Base-by-base conservation (phyloP, 2,329 filamentous ascomycete genomes). In the Trichoderma lentiforme region DNA sequence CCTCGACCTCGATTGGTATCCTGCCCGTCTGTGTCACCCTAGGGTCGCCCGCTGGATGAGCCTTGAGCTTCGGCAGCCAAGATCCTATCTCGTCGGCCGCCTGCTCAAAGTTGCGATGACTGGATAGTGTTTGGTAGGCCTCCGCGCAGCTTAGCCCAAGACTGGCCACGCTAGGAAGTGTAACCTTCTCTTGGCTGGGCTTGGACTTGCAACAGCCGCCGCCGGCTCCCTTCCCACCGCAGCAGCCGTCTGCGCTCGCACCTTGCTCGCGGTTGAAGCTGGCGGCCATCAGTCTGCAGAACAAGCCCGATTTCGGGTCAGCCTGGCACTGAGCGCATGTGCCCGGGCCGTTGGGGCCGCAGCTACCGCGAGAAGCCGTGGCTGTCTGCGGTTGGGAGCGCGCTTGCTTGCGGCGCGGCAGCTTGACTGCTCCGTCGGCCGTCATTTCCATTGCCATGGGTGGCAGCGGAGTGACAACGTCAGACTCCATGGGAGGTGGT, bases 281-380 rank as follows among this genome's bases (percentile, higher is more conserved):
- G 73, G 92, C 92, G 28, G 93, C 92, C 67, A 95, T 88, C 12
- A 92, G 91, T 74, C 93, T 92, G 81, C 93, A 96, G 84, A 96
- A 96, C 47, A 95, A 88, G 1, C 92, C 93, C 3, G 93, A 93
- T 78, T 92, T 91, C 21, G 93, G 92, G 78, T 95, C 93, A 2
- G 89, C 85, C 72, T 91, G 86, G 78, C 93, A 96, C 82, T 95
- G 92, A 4, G 91, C 88, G 78, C 93, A 96, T 18, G 91, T 92
- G 11, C 93, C 93, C 0, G 93, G 93, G 0, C 92, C 92, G 68
- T 91, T 91, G 47, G 88, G 85, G 30, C 92, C 88, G 72, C 88
- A 90, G 39, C 85, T 83, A 34, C 85, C 83, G 1, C 64, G 62
- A 34, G 69, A n/a, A 12, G 71, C 34, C 15, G 53, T 21, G 6